Evolutionary conservation across 192 early-diverging fungal genomes (phyloP).

Genomic region (Kappamyces sp.): DNA sequence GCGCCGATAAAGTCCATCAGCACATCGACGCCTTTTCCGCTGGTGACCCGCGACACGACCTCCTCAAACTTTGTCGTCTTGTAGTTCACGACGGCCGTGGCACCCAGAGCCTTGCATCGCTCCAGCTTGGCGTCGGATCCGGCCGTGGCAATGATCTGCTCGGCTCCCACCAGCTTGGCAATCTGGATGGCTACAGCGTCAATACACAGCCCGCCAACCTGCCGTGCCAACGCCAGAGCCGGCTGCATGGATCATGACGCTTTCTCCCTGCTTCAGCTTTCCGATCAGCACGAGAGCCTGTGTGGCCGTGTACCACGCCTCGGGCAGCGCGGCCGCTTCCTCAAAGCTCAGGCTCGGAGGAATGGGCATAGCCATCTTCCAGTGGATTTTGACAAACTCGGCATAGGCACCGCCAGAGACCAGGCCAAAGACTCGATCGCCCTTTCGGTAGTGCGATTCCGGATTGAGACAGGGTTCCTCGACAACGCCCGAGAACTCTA

Average conservation of each 20-base stretch:
- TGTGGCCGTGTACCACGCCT: slow-evolving; percentile 75
- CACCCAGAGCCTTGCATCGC: slow-evolving; percentile 63
- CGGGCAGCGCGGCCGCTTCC: slow-evolving; percentile 74
- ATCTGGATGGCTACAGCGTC: slow-evolving; percentile 67
- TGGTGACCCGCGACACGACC: slow-evolving; percentile 53
- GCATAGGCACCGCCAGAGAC: slow-evolving; percentile 74
- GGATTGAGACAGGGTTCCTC: slow-evolving; percentile 20
- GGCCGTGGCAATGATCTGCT: slow-evolving; percentile 74
- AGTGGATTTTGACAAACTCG: slow-evolving; percentile 60
- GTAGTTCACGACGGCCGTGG: slow-evolving; percentile 80
- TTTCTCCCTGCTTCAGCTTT: slow-evolving; percentile 65
- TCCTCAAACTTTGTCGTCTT: slow-evolving; percentile 60
- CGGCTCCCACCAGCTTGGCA: slow-evolving; percentile 47
- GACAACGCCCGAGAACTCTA: slow-evolving; percentile 66
- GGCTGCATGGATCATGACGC: slow-evolving; percentile 83
- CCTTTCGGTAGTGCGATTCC: slow-evolving; percentile 41
- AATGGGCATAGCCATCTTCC: slow-evolving; percentile 54
- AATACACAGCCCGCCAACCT: too few species aligned
- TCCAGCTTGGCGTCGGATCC: slow-evolving; percentile 69
- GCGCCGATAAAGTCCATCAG: slow-evolving; percentile 80
- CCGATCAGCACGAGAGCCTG: slow-evolving; percentile 77
- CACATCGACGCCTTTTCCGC: slow-evolving; percentile 67
- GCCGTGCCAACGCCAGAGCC: slow-evolving; percentile 82
- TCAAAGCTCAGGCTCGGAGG: slow-evolving; percentile 63
- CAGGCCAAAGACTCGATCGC: slow-evolving; percentile 76